Evolutionary conservation across 805 yeast genomes (phyloP).

Genomic region (Lachancea waltii): DNA sequence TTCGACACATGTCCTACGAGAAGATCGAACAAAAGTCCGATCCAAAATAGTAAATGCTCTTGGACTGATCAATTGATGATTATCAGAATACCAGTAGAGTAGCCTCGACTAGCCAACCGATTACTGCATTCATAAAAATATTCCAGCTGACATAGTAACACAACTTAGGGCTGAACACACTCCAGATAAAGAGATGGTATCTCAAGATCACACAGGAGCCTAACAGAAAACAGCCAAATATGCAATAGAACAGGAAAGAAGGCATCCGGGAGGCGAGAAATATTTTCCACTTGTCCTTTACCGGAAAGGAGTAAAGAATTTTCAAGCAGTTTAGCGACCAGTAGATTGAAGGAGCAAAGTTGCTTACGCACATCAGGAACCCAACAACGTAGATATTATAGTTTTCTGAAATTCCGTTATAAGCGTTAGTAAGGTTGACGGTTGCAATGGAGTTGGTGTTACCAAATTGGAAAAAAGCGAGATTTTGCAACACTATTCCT

Average conservation of each 20-base stretch:
- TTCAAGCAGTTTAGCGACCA: slow-evolving; percentile 50
- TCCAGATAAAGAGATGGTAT: slow-evolving; percentile 92
- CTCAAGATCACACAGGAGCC: slow-evolving; percentile 67
- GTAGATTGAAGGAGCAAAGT: slow-evolving; percentile 78
- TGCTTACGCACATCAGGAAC: slow-evolving; percentile 68
- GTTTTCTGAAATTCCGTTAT: slow-evolving; percentile 67
- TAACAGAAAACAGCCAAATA: slow-evolving; percentile 52
- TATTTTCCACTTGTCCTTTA: slow-evolving; percentile 11
- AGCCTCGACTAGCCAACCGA: slow-evolving; percentile 6
- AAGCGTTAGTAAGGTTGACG: slow-evolving; percentile 83
- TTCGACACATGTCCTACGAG: not conserved
- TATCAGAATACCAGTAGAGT: not conserved
- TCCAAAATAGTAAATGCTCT: not conserved
- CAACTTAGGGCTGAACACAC: slow-evolving; percentile 91
- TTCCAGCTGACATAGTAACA: slow-evolving; percentile 78
- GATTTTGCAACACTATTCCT: slow-evolving; percentile 55
- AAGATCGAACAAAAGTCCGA: not conserved
- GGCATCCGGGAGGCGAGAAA: slow-evolving; percentile 19
- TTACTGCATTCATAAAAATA: slow-evolving; percentile 39
- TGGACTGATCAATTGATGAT: not conserved
- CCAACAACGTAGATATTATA: slow-evolving; percentile 73
- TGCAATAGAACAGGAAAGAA: slow-evolving; percentile 47
- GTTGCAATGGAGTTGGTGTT: slow-evolving; percentile 90
- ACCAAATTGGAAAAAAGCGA: slow-evolving; percentile 81
- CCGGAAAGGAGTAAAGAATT: slow-evolving; percentile 19